Evolutionary conservation across 805 yeast genomes (phyloP).

Genomic region (Candida morakotiae): DNA sequence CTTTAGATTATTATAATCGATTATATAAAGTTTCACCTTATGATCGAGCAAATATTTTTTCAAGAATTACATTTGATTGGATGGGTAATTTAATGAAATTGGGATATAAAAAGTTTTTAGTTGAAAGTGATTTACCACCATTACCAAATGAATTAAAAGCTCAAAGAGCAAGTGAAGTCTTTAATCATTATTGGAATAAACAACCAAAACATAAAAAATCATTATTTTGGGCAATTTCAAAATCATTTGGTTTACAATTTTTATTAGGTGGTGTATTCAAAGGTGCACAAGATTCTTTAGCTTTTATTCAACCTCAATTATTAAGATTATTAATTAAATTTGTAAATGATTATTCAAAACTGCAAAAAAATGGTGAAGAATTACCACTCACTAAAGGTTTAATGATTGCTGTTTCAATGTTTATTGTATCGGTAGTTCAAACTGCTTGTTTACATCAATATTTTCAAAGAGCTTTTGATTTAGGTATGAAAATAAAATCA

Average conservation of each 20-base stretch:
- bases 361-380: constrained; percentile 32
- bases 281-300: constrained; percentile 68
- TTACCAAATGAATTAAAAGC: constrained; percentile 69
- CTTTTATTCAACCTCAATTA: constrained; percentile 37
- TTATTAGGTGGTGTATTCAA: constrained; percentile 70
- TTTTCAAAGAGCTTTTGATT: constrained; percentile 67
- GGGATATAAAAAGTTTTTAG: constrained; percentile 62
- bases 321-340: constrained; percentile 26
- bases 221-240: constrained; percentile 54
- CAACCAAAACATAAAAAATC: constrained; percentile 49
- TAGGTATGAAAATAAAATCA: constrained; percentile 73
- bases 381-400: constrained; percentile 71
- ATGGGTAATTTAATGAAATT: constrained; percentile 79
- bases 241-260: constrained; percentile 73
- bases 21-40: constrained; percentile 32
- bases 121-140: constrained; percentile 68
- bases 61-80: constrained; percentile 82
- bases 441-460: constrained; percentile 76
- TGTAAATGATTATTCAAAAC: constrained; percentile 35
- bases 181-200: constrained; percentile 58
- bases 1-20: constrained; percentile 15
- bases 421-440: constrained; percentile 69
- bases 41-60: constrained; percentile 65
- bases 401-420: constrained; percentile 74
- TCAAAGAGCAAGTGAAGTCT: constrained; percentile 41